Percentiles rank a stretch among this genome's conserved stretches.
phyloP scores from a whole-genome alignment of 352 stramenopile genomes.

The Elongisporangium anandrum region DNA sequence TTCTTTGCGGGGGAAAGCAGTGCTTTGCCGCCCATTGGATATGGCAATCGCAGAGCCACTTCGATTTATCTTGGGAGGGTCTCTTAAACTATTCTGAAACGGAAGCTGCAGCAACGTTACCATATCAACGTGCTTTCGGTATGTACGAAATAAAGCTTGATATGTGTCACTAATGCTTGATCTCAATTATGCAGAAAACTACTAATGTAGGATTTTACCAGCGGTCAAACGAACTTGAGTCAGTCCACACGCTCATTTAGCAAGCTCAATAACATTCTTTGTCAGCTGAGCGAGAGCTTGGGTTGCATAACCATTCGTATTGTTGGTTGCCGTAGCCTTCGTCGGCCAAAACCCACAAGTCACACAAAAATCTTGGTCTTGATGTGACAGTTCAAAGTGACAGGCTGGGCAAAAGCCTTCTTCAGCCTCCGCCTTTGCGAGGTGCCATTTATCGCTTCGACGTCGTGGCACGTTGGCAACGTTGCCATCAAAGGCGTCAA shows the following conservation, averaged over 20 bases:
- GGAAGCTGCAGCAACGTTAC: background rate
- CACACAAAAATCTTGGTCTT: constrained; percentile 43
- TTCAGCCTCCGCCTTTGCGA: constrained; percentile 30
- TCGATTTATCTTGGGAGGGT: background rate
- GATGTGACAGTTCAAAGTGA: constrained; percentile 35
- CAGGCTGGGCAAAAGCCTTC: constrained; percentile 49
- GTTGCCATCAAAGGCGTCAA: constrained; percentile 42
- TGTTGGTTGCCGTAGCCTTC: constrained; percentile 44
- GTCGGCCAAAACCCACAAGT: constrained; percentile 72
- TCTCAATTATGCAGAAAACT: too few relatives aligned
- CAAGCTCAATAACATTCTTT: background rate
- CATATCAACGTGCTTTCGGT: too few relatives aligned
- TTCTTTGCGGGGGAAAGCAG: constrained; percentile 27
- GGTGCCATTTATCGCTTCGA: constrained; percentile 13
- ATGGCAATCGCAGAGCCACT: too few relatives aligned
- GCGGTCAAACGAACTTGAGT: too few relatives aligned
- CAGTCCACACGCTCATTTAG: background rate
- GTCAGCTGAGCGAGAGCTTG: constrained; percentile 35
- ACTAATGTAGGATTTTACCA: too few relatives aligned
- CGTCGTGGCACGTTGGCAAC: constrained; percentile 37
- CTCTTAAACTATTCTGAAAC: background rate
- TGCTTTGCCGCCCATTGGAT: constrained; percentile 25
- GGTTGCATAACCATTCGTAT: constrained; percentile 42
- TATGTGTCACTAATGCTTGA: too few relatives aligned
- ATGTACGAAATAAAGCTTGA: too few relatives aligned